These are phyloP conservation scores for Eucalyptus virginea DNA, from an alignment of 345 rosid genomes.

Conservation along the genomic window DNA sequence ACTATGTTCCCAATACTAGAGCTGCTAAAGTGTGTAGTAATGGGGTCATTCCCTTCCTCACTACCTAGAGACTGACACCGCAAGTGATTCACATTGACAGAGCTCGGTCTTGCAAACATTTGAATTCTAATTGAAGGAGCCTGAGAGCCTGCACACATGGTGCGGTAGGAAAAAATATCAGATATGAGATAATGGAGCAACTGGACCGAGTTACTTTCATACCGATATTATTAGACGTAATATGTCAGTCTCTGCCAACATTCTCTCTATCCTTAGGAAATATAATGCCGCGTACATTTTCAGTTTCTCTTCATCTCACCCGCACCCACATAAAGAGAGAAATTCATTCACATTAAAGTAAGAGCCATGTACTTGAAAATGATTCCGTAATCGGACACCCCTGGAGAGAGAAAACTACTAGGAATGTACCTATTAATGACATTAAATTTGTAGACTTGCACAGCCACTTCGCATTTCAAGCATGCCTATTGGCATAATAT, in stretches of 20 bases:
- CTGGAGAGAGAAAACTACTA: not conserved
- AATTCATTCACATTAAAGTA: not conserved
- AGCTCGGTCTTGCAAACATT: slow-evolving; percentile 9
- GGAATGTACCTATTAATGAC: not conserved
- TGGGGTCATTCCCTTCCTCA: slow-evolving; percentile 21
- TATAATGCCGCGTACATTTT: not conserved
- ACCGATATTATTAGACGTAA: not conserved
- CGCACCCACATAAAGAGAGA: not conserved
- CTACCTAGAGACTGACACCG: slow-evolving; percentile 23
- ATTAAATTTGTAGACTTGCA: not conserved
- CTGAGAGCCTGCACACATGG: slow-evolving; percentile 5
- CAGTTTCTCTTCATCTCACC: not conserved
- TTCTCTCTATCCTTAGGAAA: not conserved
- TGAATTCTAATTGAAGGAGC: not conserved
- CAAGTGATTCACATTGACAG: slow-evolving; percentile 19
- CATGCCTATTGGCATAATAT: not conserved
- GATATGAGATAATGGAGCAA: slow-evolving; percentile 22
- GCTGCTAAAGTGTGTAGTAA: not conserved
- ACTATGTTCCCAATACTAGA: slow-evolving; percentile 13
- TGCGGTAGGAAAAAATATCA: slow-evolving; percentile 30
- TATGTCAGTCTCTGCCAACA: not conserved
- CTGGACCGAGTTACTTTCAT: not conserved
- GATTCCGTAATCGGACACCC: not conserved
- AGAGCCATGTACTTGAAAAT: not conserved
- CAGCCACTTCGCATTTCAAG: not conserved